These are phyloP conservation scores for Termitomyces sp. DNA, from an alignment of 768 basidiomycete genomes.

Conservation along the genomic window DNA sequence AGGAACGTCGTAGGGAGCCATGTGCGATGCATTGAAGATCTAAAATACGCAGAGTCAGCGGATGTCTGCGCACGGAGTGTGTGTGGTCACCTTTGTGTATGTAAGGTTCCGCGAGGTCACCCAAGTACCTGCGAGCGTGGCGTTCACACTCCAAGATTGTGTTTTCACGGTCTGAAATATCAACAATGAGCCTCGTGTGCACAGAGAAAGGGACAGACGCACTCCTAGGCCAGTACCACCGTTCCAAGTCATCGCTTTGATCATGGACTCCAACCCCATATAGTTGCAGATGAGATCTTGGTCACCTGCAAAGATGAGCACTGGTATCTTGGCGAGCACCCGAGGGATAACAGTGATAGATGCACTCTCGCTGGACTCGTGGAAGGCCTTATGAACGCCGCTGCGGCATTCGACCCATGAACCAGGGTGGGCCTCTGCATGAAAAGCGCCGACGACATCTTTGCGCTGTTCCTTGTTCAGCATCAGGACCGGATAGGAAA, in stretches of 20 bases:
- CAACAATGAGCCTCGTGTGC: not conserved
- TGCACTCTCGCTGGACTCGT: constrained; percentile 53
- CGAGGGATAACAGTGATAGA: constrained; percentile 74
- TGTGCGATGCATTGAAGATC: constrained; percentile 94
- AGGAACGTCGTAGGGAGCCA: constrained; percentile 89
- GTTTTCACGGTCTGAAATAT: constrained; percentile 56
- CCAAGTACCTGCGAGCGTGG: constrained; percentile 85
- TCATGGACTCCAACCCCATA: constrained; percentile 83
- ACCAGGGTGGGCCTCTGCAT: constrained; percentile 72
- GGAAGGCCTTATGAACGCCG: constrained; percentile 62
- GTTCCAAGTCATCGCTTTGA: constrained; percentile 82
- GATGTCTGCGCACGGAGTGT: not conserved
- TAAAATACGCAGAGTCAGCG: constrained; percentile 22
- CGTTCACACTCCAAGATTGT: constrained; percentile 73
- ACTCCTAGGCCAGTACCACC: constrained; percentile 84
- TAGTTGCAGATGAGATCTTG: constrained; percentile 98
- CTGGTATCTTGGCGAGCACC: constrained; percentile 73
- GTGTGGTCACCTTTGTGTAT: constrained; percentile 72
- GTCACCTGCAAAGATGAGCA: constrained; percentile 93
- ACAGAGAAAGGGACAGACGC: constrained; percentile 26
- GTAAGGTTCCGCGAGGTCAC: constrained; percentile 85
- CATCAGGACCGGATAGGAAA: not conserved
- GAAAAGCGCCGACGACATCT: constrained; percentile 81
- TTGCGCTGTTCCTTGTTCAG: constrained; percentile 47
- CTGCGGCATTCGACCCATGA: constrained; percentile 87